Evolutionary conservation across 2,329 filamentous ascomycete species (phyloP), one percentile per base, ranked within the genome.

Genomic region (Penicillium sp.): DNA sequence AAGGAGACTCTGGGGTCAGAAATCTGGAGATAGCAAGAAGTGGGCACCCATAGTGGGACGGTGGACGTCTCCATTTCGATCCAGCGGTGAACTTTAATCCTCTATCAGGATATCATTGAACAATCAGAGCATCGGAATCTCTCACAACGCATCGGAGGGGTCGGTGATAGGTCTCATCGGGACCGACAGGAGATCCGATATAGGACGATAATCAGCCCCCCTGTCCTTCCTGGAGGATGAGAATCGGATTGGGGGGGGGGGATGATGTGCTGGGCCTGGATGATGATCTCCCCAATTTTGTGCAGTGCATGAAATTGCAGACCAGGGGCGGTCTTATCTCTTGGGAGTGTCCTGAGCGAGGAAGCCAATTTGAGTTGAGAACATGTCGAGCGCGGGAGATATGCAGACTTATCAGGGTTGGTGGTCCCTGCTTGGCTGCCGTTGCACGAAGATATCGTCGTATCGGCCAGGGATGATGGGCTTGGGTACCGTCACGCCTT

Each of bases 401-500:
- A 64, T 61, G 61, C 65, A 68, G 28, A 65, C 58, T 62, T 62
- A 62, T 66, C 59, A 33, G 15, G 37, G 13, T n/a, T 19, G n/a
- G 17, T 19, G 37, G 24, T 44, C 38, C 37, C 33, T 54, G 35
- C 38, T 22, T 42, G 38, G 38, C 37, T 30, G 35, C 35, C 33
- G 38, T 42, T 55, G 37, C 37, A 30, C 38, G 53, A 44, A 13
- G 17, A 24, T 35, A 24, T 53, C 13, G 30, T 58, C 60, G 57
- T 56, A 63, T 64, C 63, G 47, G 50, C 47, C 56, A 63, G 59
- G 59, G 49, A 53, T 57, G 49, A 53, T 57, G 58, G 58, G n/a
- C 45, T 64, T 65, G 55, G 53, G 60, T 61, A 64, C 59, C 42
- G 62, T 69, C 64, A 70, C 65, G 64, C 62, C 71, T 72, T 73